phyloP scores from a whole-genome alignment of 495 filamentous ascomycete species.

The Aspergillus bertholletiae region DNA sequence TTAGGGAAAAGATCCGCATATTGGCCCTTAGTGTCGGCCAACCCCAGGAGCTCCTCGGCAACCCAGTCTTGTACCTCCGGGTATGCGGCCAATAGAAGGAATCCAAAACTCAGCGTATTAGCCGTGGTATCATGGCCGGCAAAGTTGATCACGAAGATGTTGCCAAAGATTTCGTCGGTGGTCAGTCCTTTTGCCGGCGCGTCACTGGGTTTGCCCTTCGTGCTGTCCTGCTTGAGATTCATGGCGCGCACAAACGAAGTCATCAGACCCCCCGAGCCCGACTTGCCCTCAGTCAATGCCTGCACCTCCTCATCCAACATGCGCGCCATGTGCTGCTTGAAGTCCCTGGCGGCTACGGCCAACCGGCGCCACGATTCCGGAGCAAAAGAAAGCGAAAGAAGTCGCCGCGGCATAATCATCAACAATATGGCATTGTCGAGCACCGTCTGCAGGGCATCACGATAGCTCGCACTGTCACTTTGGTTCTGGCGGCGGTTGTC shows the following conservation, averaged over 20 bases:
- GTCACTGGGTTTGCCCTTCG: not conserved
- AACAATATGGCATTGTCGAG: conserved; percentile 4
- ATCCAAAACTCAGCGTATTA: conserved; percentile 33
- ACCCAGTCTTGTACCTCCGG: conserved; percentile 41
- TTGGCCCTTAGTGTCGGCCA: not conserved
- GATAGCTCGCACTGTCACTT: not conserved
- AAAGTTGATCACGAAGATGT: conserved; percentile 53
- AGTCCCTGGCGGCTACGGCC: not conserved
- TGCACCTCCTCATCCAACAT: conserved; percentile 1
- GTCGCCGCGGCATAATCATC: not conserved
- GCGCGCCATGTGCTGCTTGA: conserved; percentile 1
- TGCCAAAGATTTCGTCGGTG: conserved; percentile 1
- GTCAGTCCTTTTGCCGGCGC: not conserved
- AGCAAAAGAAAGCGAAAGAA: not conserved
- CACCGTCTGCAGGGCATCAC: not conserved
- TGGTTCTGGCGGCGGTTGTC: not conserved
- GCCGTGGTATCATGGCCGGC: conserved; percentile 50
- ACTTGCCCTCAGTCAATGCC: not conserved
- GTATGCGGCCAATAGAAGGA: conserved; percentile 36
- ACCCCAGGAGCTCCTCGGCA: conserved; percentile 24
- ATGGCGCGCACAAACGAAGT: conserved; percentile 4
- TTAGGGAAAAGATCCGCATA: not conserved
- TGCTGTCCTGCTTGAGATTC: not conserved
- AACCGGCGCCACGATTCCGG: not conserved
- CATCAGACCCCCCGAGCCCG: not conserved